Conservation (phyloP, 2,329 filamentous ascomycete species). For the Arthrobotrys sinensis region DNA sequence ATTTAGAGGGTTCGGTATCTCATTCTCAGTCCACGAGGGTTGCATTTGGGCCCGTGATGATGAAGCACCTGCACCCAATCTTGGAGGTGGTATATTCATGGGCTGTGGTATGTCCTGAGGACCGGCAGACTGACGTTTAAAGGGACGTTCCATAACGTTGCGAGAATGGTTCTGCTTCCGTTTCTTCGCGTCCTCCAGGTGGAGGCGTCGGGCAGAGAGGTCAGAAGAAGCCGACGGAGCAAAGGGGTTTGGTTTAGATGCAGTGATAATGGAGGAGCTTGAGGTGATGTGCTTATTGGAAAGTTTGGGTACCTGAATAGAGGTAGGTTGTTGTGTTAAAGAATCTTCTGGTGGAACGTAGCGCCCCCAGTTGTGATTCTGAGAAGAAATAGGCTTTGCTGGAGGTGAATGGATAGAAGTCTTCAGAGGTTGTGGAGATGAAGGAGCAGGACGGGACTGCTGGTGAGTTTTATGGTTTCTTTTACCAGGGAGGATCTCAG, state of each 20-base stretch:
- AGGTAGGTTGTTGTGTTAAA: not conserved
- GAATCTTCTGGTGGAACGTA: constrained; percentile 17
- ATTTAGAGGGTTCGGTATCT: not conserved
- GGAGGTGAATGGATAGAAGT: constrained; percentile 36
- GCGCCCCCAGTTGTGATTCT: constrained; percentile 53
- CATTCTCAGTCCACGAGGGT: not conserved
- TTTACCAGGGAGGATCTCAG: not conserved
- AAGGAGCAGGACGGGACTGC: not conserved
- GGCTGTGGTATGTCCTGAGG: not conserved
- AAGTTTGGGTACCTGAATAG: constrained; percentile 11
- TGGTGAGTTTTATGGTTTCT: not conserved
- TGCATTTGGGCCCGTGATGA: not conserved
- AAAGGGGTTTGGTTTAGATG: constrained; percentile 5
- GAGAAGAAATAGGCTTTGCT: constrained; percentile 16
- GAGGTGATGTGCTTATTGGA: not conserved
- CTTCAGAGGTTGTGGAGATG: constrained; percentile 9
- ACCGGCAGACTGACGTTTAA: constrained; percentile 36
- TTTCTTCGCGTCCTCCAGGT: constrained; percentile 33
- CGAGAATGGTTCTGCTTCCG: constrained; percentile 17
- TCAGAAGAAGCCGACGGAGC: not conserved
- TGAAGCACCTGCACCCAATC: not conserved
- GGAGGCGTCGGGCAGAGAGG: not conserved
- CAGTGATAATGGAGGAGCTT: not conserved
- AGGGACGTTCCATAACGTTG: constrained; percentile 14
- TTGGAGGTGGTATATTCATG: not conserved